phyloP scores from a whole-genome alignment of 1,284 basidiomycete genomes.

The Boletus semigastroideus region DNA sequence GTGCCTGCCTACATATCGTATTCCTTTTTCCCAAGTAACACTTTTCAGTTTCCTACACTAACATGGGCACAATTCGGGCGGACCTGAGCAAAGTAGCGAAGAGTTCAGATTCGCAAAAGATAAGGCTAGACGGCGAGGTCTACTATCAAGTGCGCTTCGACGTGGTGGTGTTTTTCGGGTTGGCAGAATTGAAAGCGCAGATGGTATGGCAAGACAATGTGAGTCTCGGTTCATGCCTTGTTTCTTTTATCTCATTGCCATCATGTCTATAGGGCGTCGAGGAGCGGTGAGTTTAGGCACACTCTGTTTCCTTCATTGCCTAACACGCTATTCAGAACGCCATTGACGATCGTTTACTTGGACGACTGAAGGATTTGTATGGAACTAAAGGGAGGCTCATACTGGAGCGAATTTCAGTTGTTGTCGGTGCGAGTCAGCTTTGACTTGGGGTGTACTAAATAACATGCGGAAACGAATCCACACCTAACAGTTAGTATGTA shows the following conservation, averaged over 20 bases:
- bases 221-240: neutral
- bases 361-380: conserved; percentile 2
- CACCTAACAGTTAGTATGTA: no score
- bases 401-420: no score
- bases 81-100: neutral
- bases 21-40: neutral
- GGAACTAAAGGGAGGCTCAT: neutral
- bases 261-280: neutral
- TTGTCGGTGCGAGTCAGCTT: no score
- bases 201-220: neutral
- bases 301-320: neutral
- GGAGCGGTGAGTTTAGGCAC: neutral
- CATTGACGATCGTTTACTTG: neutral
- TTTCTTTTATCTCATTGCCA: neutral
- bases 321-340: neutral
- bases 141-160: neutral
- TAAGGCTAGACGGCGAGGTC: neutral
- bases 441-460: no score
- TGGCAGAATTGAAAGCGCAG: conserved; percentile 1
- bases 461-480: no score
- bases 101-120: neutral
- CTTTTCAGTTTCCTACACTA: neutral
- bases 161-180: neutral
- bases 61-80: neutral
- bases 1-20: neutral